Percentiles rank a stretch among this genome's conserved stretches.
Conservation (phyloP, 306 rosid genomes). For the Gastrolobium villosum region DNA sequence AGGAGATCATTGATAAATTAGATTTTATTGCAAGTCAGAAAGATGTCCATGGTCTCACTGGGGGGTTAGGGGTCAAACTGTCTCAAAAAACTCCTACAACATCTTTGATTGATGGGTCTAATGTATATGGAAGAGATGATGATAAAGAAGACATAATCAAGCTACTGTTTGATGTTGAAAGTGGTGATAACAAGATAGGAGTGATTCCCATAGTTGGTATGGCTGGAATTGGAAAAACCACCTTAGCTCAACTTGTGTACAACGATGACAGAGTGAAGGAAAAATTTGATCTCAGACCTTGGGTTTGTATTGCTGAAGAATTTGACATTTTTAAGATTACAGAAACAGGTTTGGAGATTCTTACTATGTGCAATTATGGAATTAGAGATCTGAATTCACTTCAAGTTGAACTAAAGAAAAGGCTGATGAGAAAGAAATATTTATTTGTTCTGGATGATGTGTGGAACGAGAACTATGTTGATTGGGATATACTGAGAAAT, state of each 20-base stretch:
- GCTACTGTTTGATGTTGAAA: conserved; percentile 14
- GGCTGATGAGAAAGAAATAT: conserved; percentile 42
- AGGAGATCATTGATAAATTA: conserved; percentile 47
- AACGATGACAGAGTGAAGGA: conserved; percentile 52
- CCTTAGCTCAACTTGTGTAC: conserved; percentile 58
- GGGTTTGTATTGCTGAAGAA: conserved; percentile 61
- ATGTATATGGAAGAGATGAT: conserved; percentile 57
- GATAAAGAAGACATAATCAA: conserved; percentile 47
- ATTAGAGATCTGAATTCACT: conserved; percentile 49
- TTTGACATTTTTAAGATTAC: conserved; percentile 55
- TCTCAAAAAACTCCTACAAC: conserved; percentile 44
- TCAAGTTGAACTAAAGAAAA: conserved; percentile 41
- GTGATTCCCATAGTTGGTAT: conserved; percentile 60
- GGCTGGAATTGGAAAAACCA: conserved; percentile 63
- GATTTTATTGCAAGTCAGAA: conserved; percentile 51
- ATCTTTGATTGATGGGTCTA: conserved; percentile 43
- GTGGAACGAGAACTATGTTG: conserved; percentile 58
- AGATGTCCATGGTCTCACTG: conserved; percentile 43
- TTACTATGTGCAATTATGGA: conserved; percentile 28
- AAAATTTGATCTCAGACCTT: conserved; percentile 57
- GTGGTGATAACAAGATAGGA: conserved; percentile 35
- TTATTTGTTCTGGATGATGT: conserved; percentile 64
- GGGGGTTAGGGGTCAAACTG: conserved; percentile 18
- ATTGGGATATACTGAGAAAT: conserved; percentile 29
- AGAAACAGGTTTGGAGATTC: conserved; percentile 51